Evolutionary conservation across 2,329 filamentous ascomycete genomes (phyloP), one percentile per base, ranked within the genome.

Genomic region (Talaromyces sp.): DNA sequence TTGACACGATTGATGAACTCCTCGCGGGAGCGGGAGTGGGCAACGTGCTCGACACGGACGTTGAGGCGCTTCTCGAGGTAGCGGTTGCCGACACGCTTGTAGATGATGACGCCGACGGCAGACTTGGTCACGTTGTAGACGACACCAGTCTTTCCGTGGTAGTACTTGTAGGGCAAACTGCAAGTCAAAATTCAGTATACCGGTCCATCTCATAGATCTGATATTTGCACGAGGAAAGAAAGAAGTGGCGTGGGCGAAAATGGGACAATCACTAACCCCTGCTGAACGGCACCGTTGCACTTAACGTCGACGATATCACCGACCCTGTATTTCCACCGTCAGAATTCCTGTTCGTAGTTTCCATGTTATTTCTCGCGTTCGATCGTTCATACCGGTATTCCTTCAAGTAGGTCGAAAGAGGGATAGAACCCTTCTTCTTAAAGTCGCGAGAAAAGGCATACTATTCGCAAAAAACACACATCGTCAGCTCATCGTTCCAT

Each of bases 21-120:
- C 74, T 97, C 93, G 76, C 94, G 87, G 74, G 93, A 97, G 78
- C 94, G 89, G 70, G 93, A 97, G 77, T 89, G 89, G 75, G 82
- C 81, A 81, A 99, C 85, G 88, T 99, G 94, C 88, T 99, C 94
- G 80, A 97, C 81, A 77, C 94, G 91, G 82, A 99, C 84, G 87
- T 96, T 97, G 84, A 99, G 87, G 79, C 94, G 93, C 91, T 99
- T 99, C 89, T 99, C 94, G 78, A 99, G 85, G 87, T 97, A 99
- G 75, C 93, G 89, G 88, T 97, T 94, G 82, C 92, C 91, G 78
- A 99, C 94, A 80, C 95, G 91, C 87, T 96, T 97, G 89, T 96
- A 93, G 82, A 99, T 89, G 82, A 99, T 97, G 80, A 99, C 89
- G 74, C 94, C 94, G 77, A 99, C 91, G 67, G 94, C 89, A 72